phyloP scores from a whole-genome alignment of 257 asterid genomes.

The Misopates orontium region DNA sequence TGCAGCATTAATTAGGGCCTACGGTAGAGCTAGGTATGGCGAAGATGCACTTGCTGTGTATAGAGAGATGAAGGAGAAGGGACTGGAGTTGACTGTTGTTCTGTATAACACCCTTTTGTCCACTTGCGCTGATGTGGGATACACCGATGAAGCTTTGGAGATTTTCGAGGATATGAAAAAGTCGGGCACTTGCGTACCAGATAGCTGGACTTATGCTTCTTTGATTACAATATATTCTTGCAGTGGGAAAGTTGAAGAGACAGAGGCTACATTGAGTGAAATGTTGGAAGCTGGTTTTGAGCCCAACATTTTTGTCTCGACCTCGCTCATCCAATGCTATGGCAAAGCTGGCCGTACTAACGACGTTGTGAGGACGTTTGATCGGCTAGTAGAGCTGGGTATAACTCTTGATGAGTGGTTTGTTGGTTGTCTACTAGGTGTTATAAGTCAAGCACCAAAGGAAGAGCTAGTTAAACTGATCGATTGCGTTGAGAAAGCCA shows the following conservation, averaged over 20 bases:
- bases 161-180: constrained; percentile 74
- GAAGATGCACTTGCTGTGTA: constrained; percentile 72
- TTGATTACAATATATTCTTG: constrained; percentile 73
- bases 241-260: constrained; percentile 79
- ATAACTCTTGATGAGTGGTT: constrained; percentile 77
- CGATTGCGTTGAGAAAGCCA: constrained; percentile 66
- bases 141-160: constrained; percentile 69
- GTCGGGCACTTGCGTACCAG: constrained; percentile 58
- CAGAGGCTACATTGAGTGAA: constrained; percentile 63
- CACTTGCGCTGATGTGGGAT: constrained; percentile 80
- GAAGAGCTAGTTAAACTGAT: constrained; percentile 51
- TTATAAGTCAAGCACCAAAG: constrained; percentile 53
- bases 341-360: constrained; percentile 78
- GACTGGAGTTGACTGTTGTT: constrained; percentile 56
- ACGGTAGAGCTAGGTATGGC: constrained; percentile 70
- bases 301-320: constrained; percentile 67
- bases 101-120: constrained; percentile 78
- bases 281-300: constrained; percentile 80
- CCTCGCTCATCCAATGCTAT: constrained; percentile 88
- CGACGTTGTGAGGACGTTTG: constrained; percentile 76
- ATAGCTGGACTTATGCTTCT: constrained; percentile 78
- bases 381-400: constrained; percentile 48
- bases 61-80: constrained; percentile 86
- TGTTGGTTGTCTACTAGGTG: constrained; percentile 78
- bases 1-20: constrained; percentile 75